Conservation (phyloP, 1,139 yeast genomes). For the Pichia sp. region DNA sequence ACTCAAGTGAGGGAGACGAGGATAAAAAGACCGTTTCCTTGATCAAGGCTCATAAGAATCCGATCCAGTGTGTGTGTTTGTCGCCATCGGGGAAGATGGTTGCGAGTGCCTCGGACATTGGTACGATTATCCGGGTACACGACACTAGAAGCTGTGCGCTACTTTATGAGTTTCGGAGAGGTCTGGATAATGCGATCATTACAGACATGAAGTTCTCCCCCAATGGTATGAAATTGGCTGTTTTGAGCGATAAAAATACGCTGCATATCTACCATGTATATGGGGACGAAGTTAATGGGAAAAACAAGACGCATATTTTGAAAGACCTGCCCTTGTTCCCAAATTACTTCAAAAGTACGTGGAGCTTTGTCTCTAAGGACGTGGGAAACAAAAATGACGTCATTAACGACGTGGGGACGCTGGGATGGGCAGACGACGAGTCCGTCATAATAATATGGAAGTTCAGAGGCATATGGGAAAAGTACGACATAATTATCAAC, state of each 20-base stretch:
- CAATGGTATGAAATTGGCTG: constrained; percentile 70
- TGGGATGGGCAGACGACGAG: constrained; percentile 79
- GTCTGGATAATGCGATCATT: constrained; percentile 75
- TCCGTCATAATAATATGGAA: constrained; percentile 70
- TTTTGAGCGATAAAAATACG: constrained; percentile 83
- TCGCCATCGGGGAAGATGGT: constrained; percentile 72
- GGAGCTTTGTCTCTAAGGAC: constrained; percentile 85
- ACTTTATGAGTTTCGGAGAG: constrained; percentile 79
- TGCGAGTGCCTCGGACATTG: constrained; percentile 85
- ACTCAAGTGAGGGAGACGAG: constrained; percentile 32
- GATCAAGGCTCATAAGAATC: constrained; percentile 77
- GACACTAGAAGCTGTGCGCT: constrained; percentile 71
- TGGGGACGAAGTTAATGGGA: constrained; percentile 6
- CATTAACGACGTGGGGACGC: constrained; percentile 52
- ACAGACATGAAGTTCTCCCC: constrained; percentile 83
- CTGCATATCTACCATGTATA: constrained; percentile 70
- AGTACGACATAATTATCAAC: constrained; percentile 59
- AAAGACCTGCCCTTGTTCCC: constrained; percentile 59
- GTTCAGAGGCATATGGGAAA: constrained; percentile 74
- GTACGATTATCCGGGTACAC: constrained; percentile 79
- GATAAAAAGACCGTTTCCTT: constrained; percentile 63
- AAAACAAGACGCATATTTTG: constrained; percentile 65
- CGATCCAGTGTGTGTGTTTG: constrained; percentile 61
- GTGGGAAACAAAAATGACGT: constrained; percentile 42
- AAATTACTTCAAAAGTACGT: constrained; percentile 74